phyloP scores from a whole-genome alignment of 495 filamentous ascomycete genomes.

The Podospora anserina region DNA sequence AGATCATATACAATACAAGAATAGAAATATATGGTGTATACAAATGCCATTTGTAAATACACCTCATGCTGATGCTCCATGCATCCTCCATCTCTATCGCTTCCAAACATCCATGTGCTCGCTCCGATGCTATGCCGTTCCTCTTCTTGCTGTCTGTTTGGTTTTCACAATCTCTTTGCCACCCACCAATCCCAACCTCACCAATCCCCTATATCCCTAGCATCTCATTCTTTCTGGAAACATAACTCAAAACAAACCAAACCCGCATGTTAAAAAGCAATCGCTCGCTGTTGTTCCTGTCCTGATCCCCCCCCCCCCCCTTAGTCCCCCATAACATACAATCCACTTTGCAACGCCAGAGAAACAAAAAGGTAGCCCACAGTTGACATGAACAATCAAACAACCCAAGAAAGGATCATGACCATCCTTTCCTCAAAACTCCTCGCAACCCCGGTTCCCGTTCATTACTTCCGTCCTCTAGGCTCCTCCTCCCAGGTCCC shows the following conservation, averaged over 20 bases:
- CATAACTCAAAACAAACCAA: not conserved
- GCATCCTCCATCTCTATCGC: conserved; percentile 4
- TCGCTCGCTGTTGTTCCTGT: not conserved
- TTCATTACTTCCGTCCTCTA: conserved; percentile 62
- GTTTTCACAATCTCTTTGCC: not conserved
- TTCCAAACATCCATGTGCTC: not conserved
- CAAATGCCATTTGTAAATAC: not conserved
- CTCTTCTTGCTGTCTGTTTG: not conserved
- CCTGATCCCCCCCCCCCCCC: not conserved
- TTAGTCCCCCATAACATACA: not conserved
- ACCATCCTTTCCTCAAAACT: conserved; percentile 23
- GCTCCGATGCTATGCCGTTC: not conserved
- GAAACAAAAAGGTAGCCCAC: not conserved
- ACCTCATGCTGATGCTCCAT: not conserved
- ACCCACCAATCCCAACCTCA: not conserved
- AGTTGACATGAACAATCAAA: not conserved
- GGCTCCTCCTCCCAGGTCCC: conserved; percentile 62
- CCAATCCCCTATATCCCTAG: not conserved
- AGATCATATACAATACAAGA: not conserved
- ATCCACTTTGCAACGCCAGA: not conserved
- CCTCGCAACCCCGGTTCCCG: conserved; percentile 17
- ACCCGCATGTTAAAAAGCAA: not conserved
- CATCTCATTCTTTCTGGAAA: not conserved
- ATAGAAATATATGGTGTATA: conserved; percentile 1
- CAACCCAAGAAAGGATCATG: not conserved